A percentile compares a stretch with the other conserved stretches of the same genome.
Conservation (phyloP, 148 eudicot genomes). For the Beta vulgaris region DNA sequence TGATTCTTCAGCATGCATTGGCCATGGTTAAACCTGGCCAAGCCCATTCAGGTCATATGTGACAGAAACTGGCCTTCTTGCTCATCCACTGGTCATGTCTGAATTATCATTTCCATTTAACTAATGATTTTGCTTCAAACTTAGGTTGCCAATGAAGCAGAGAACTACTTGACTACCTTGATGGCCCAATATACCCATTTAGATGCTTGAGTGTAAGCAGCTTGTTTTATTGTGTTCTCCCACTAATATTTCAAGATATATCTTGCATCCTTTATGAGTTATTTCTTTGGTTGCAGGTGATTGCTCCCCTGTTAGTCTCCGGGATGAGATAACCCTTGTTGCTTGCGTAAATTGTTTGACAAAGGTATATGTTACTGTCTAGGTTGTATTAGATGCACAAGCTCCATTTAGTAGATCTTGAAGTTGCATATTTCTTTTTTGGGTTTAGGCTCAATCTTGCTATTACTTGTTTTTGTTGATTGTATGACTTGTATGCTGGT, state of each 20-base stretch:
- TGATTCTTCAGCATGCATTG: no score
- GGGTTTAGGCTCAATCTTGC: not conserved
- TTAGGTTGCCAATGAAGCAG: conserved; percentile 81
- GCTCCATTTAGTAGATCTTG: not conserved
- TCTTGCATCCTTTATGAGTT: not conserved
- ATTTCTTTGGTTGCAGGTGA: conserved; percentile 55
- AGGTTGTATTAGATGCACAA: not conserved
- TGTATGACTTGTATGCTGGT: not conserved
- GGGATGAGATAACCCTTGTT: conserved; percentile 95
- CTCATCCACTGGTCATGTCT: not conserved
- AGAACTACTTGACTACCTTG: conserved; percentile 64
- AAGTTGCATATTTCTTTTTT: not conserved
- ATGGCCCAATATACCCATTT: conserved; percentile 70
- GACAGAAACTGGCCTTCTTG: no score
- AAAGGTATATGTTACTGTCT: conserved; percentile 48
- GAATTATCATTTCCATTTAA: not conserved
- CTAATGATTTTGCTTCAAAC: conserved; percentile 12
- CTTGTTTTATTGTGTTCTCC: conserved; percentile 3
- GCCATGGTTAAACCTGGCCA: no score
- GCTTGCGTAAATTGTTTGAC: conserved; percentile 85
- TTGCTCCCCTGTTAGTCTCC: conserved; percentile 73
- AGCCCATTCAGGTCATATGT: no score
- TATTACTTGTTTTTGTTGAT: not conserved
- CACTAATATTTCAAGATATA: not conserved
- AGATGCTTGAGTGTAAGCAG: conserved; percentile 76